Evolutionary conservation across 768 basidiomycete species (phyloP).

Genomic region (Pilatotrama ljubarskyi): DNA sequence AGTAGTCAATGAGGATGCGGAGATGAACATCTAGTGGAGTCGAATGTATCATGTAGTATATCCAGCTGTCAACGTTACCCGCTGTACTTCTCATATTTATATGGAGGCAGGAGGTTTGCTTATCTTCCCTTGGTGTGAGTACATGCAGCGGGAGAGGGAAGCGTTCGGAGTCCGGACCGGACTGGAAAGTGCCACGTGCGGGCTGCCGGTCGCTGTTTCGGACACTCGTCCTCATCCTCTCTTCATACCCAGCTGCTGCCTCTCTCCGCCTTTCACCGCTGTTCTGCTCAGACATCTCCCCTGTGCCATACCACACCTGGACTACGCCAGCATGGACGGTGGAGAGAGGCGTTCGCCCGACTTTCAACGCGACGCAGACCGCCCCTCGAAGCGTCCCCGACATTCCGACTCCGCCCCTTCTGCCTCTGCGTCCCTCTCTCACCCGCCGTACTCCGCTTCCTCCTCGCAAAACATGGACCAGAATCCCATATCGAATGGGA

Average conservation of each 20-base stretch:
- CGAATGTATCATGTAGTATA: neutral
- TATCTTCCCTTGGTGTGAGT: no score
- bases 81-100: neutral
- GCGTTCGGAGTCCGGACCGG: neutral
- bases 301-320: neutral
- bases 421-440: neutral
- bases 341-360: slow-evolving; percentile 26
- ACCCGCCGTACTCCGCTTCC: slow-evolving; percentile 24
- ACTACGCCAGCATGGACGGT: slow-evolving; percentile 25
- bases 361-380: slow-evolving; percentile 31
- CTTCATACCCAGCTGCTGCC: neutral
- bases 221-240: neutral
- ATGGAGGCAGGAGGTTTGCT: no score
- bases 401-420: slow-evolving; percentile 32
- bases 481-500: neutral
- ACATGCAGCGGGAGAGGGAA: neutral
- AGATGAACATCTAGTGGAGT: neutral
- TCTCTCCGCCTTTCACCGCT: neutral
- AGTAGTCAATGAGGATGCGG: neutral
- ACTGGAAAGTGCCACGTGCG: neutral
- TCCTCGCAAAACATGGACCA: neutral
- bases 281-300: neutral
- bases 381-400: slow-evolving; percentile 42
- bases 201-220: neutral
- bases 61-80: neutral